Conservation (phyloP, 192 early-diverging fungal genomes). For the Helicostylum pulchrum region DNA sequence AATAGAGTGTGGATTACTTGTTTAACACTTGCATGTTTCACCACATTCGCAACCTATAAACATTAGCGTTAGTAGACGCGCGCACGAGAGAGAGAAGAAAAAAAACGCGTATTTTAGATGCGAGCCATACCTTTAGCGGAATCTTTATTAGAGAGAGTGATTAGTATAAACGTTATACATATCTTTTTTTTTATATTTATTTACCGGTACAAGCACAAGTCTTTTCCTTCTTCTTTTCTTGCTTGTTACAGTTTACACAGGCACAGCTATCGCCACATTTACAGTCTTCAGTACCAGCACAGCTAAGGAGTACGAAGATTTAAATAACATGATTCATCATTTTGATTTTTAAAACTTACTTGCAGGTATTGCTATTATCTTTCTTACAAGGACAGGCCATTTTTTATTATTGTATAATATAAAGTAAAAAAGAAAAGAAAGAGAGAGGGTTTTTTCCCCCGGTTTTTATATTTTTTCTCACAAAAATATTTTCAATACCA, state of each 20-base stretch:
- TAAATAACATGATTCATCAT: too few species aligned
- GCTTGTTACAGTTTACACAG: constrained; percentile 4
- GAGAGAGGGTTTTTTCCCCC: not conserved
- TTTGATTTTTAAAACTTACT: constrained; percentile 11
- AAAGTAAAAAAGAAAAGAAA: constrained; percentile 2
- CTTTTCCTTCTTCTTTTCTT: not conserved
- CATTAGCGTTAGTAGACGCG: not conserved
- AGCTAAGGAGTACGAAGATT: not conserved
- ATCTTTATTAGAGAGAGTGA: not conserved
- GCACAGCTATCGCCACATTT: not conserved
- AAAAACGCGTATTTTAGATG: not conserved
- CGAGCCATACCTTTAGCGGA: not conserved
- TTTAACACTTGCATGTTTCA: constrained; percentile 11
- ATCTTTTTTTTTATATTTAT: not conserved
- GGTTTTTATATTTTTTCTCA: constrained; percentile 9
- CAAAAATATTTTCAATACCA: constrained; percentile 6
- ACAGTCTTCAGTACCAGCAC: not conserved
- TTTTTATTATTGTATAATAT: not conserved
- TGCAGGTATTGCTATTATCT: constrained; percentile 1
- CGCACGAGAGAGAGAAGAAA: not conserved
- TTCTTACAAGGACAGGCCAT: constrained; percentile 10
- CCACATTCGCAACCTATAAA: constrained; percentile 6
- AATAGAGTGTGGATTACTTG: not conserved
- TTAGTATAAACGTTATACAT: not conserved
- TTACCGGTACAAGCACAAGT: constrained; percentile 4